These are phyloP conservation scores for Uronychia setigera DNA, from an alignment of 73 alveolate genomes.

Conservation along the genomic window DNA sequence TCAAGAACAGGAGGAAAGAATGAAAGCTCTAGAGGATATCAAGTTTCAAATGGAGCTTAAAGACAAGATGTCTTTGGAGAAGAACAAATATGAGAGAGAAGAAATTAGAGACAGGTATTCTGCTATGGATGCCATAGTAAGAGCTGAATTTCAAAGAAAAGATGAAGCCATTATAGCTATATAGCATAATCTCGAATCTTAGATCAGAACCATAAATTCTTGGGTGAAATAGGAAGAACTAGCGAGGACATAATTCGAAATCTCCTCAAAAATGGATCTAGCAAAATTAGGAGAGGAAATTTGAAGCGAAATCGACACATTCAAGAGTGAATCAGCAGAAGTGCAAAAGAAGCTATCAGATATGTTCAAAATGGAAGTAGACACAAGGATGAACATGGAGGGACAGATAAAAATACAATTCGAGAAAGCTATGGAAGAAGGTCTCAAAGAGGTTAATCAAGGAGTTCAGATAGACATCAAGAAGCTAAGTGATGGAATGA, in stretches of 20 bases:
- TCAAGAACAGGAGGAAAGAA: slow-evolving; percentile 65
- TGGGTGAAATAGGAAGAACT: slow-evolving; percentile 62
- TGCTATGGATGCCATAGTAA: slow-evolving; percentile 49
- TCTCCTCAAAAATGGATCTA: slow-evolving; percentile 40
- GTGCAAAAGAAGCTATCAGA: slow-evolving; percentile 64
- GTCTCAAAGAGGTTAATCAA: not conserved
- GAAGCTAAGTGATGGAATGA: not conserved
- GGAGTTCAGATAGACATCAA: not conserved
- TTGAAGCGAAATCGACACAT: slow-evolving; percentile 46
- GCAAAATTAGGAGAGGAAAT: slow-evolving; percentile 45
- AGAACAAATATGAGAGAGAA: slow-evolving; percentile 55
- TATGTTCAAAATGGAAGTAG: slow-evolving; percentile 69
- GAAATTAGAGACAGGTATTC: slow-evolving; percentile 63
- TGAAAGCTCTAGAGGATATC: slow-evolving; percentile 35
- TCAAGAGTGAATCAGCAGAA: slow-evolving; percentile 38
- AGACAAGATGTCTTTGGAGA: slow-evolving; percentile 41
- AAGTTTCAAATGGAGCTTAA: slow-evolving; percentile 14
- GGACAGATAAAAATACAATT: not conserved
- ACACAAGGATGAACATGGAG: slow-evolving; percentile 21
- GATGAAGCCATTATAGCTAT: slow-evolving; percentile 65
- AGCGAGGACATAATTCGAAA: slow-evolving; percentile 49
- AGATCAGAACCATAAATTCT: slow-evolving; percentile 59
- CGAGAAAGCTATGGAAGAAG: not conserved
- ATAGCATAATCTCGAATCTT: slow-evolving; percentile 30
- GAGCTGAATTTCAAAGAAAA: slow-evolving; percentile 68